phyloP scores from a whole-genome alignment of 2,329 filamentous ascomycete species.

The Alternaria sp. region DNA sequence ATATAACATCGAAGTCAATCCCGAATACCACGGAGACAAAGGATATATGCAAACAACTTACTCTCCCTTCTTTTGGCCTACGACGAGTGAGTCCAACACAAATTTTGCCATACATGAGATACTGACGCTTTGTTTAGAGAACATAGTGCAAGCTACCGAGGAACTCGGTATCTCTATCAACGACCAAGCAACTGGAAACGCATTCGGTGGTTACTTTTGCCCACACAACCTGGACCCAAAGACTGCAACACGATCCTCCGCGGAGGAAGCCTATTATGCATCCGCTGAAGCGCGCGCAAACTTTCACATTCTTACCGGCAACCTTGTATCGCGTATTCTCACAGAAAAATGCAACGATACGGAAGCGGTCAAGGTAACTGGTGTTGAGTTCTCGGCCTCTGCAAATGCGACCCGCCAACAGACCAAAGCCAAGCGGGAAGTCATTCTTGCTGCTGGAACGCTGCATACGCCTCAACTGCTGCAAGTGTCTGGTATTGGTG shows the following conservation, averaged over 20 bases:
- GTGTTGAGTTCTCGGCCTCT: slow-evolving; percentile 33
- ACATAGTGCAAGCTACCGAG: slow-evolving; percentile 28
- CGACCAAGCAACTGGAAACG: slow-evolving; percentile 33
- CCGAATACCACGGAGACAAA: slow-evolving; percentile 22
- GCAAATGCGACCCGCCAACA: slow-evolving; percentile 16
- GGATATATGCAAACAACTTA: slow-evolving; percentile 33
- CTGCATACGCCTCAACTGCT: slow-evolving; percentile 40
- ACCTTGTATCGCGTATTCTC: slow-evolving; percentile 26
- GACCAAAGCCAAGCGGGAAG: slow-evolving; percentile 33
- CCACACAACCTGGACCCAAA: slow-evolving; percentile 30
- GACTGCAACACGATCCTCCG: slow-evolving; percentile 28
- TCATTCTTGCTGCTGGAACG: slow-evolving; percentile 36
- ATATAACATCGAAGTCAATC: slow-evolving; percentile 30
- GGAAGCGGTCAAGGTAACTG: slow-evolving; percentile 22
- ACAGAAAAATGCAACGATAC: slow-evolving; percentile 16
- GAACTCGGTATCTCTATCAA: slow-evolving; percentile 26
- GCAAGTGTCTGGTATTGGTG: slow-evolving; percentile 42
- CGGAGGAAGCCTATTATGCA: slow-evolving; percentile 32
- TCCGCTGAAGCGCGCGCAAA: slow-evolving; percentile 27
- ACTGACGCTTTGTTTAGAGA: slow-evolving; percentile 20
- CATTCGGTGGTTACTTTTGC: slow-evolving; percentile 32
- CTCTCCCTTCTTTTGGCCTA: slow-evolving; percentile 33
- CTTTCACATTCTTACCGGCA: slow-evolving; percentile 29
- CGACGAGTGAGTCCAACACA: slow-evolving; percentile 24
- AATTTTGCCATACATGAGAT: not conserved